Conservation (phyloP, 2,329 filamentous ascomycete species). For the Elsinoe necatrix region DNA sequence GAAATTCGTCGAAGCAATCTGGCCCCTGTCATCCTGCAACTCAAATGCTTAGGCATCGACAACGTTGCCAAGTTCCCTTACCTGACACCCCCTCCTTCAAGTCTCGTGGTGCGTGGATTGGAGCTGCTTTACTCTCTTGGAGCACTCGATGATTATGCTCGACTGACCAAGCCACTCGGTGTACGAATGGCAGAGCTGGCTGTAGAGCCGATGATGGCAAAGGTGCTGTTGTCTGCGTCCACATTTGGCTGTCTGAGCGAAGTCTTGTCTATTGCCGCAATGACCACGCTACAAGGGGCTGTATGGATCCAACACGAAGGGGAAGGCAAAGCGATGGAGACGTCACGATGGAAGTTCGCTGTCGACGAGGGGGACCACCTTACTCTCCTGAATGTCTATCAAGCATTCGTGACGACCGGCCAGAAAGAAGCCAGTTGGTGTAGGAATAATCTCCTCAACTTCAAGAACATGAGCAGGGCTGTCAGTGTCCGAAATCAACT, state of each 20-base stretch:
- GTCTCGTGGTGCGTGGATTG: slow-evolving; percentile 75
- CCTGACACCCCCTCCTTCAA: slow-evolving; percentile 73
- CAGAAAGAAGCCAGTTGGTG: slow-evolving; percentile 81
- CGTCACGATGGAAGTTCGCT: slow-evolving; percentile 69
- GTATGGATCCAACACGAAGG: slow-evolving; percentile 77
- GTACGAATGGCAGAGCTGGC: slow-evolving; percentile 86
- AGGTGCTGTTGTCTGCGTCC: slow-evolving; percentile 67
- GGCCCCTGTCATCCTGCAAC: slow-evolving; percentile 76
- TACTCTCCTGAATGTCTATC: slow-evolving; percentile 87
- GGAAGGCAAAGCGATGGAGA: slow-evolving; percentile 67
- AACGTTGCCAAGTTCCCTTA: slow-evolving; percentile 90
- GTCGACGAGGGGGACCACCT: slow-evolving; percentile 91
- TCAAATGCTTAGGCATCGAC: slow-evolving; percentile 91
- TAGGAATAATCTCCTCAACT: slow-evolving; percentile 77
- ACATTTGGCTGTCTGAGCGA: slow-evolving; percentile 73
- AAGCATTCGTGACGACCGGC: slow-evolving; percentile 74
- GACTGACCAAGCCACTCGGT: slow-evolving; percentile 81
- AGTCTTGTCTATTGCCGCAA: slow-evolving; percentile 84
- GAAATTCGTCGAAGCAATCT: slow-evolving; percentile 91
- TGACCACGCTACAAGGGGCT: slow-evolving; percentile 77
- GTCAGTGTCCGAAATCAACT: slow-evolving; percentile 82
- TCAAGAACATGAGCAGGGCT: slow-evolving; percentile 70
- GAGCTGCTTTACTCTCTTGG: slow-evolving; percentile 82
- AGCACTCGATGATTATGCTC: slow-evolving; percentile 80
- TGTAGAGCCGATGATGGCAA: slow-evolving; percentile 92